These are phyloP conservation scores for Marasmius tenuissimus DNA, from an alignment of 1,284 basidiomycete genomes.

Conservation along the genomic window DNA sequence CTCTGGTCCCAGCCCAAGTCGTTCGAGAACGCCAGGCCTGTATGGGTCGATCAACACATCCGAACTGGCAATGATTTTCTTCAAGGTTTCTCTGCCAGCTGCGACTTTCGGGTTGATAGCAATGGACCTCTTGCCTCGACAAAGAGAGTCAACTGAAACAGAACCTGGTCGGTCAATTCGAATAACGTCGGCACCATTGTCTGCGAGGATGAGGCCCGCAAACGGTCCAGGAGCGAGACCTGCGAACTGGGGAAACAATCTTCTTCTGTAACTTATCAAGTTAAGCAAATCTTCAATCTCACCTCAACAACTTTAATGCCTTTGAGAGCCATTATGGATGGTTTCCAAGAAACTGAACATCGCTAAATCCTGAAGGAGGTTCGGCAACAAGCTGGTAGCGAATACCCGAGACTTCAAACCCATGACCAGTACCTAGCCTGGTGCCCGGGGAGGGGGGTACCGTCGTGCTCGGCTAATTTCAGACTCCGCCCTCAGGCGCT, in stretches of 20 bases:
- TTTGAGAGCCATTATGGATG: slow-evolving; percentile 11
- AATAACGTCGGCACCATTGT: slow-evolving; percentile 79
- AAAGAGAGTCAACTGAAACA: slow-evolving; percentile 52
- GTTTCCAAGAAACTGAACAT: background rate
- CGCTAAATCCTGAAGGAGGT: background rate
- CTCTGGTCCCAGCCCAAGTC: slow-evolving; percentile 75
- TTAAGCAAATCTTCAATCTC: background rate
- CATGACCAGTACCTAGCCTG: background rate
- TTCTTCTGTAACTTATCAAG: background rate
- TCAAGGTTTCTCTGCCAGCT: slow-evolving; percentile 59
- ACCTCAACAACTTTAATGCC: slow-evolving; percentile 15
- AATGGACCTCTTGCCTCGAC: slow-evolving; percentile 74
- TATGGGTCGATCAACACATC: slow-evolving; percentile 86
- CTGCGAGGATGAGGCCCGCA: slow-evolving; percentile 77
- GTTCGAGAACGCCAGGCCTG: slow-evolving; percentile 81
- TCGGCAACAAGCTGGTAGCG: background rate
- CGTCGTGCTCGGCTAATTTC: too few species aligned
- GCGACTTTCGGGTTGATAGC: slow-evolving; percentile 64
- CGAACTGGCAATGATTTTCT: slow-evolving; percentile 60
- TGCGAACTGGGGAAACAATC: slow-evolving; percentile 57
- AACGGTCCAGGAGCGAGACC: slow-evolving; percentile 85
- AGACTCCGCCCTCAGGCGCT: too few species aligned
- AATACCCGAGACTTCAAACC: too few species aligned
- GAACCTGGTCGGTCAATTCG: slow-evolving; percentile 67
- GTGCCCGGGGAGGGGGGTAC: background rate